Percentiles rank a stretch among this genome's conserved stretches.
Conservation (phyloP, 352 stramenopile species). For the Globisporangium uncinulatum region DNA sequence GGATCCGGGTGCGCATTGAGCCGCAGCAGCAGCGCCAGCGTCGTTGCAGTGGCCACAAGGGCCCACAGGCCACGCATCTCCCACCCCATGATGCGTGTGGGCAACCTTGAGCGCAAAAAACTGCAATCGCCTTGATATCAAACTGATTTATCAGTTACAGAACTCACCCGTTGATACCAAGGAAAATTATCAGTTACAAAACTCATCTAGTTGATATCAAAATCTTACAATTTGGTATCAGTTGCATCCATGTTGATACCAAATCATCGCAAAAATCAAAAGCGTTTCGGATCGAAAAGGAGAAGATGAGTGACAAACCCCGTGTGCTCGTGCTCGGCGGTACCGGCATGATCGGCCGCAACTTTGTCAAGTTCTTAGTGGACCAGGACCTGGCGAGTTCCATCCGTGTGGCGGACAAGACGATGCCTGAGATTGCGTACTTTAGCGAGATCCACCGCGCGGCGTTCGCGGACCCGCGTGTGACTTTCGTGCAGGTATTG, state of each 20-base stretch:
- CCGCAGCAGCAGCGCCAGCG: slow-evolving; percentile 40
- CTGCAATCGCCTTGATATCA: neutral
- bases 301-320: slow-evolving; percentile 33
- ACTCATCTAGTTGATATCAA: too few species aligned
- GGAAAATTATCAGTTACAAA: too few species aligned
- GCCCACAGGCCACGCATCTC: slow-evolving; percentile 44
- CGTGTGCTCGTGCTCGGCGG: slow-evolving; percentile 81
- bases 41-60: slow-evolving; percentile 37
- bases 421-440: slow-evolving; percentile 85
- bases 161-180: too few species aligned
- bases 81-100: neutral
- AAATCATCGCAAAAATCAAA: too few species aligned
- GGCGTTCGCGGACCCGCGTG: slow-evolving; percentile 59
- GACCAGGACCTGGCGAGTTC: slow-evolving; percentile 55
- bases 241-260: too few species aligned
- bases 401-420: slow-evolving; percentile 84
- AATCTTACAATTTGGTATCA: too few species aligned
- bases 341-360: slow-evolving; percentile 82
- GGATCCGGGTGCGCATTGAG: slow-evolving; percentile 42
- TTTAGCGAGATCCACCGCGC: slow-evolving; percentile 64
- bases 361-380: slow-evolving; percentile 81
- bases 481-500: slow-evolving; percentile 61
- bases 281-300: neutral
- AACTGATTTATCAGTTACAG: too few species aligned
- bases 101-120: too few species aligned